Evolutionary conservation across 257 asterid genomes (phyloP).

Genomic region (Orobanche coerulescens): DNA sequence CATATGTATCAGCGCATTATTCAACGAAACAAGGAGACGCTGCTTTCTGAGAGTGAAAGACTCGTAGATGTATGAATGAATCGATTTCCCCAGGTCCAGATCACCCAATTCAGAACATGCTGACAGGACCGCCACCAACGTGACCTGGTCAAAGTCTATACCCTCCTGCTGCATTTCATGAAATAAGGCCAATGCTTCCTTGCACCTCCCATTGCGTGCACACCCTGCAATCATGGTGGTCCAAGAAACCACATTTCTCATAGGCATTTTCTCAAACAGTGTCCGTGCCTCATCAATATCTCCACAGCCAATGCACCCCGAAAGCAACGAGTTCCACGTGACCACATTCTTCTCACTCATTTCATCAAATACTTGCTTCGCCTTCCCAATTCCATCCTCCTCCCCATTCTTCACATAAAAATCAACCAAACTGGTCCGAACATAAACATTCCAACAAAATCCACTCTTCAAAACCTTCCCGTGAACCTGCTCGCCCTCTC

Average conservation of each 20-base stretch:
- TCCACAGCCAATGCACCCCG: conserved; percentile 43
- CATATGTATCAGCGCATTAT: conserved; percentile 73
- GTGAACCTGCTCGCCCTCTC: conserved; percentile 63
- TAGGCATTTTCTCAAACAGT: conserved; percentile 53
- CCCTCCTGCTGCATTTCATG: conserved; percentile 33
- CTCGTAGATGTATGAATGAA: conserved; percentile 42
- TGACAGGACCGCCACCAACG: conserved; percentile 54
- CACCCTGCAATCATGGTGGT: conserved; percentile 74
- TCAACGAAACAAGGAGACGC: conserved; percentile 34
- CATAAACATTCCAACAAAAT: conserved; percentile 46
- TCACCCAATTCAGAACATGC: conserved; percentile 76
- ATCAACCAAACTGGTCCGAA: conserved; percentile 60
- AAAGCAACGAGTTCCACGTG: conserved; percentile 70
- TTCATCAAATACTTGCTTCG: conserved; percentile 54
- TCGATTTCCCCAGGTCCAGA: conserved; percentile 54
- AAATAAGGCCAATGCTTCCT: conserved; percentile 49
- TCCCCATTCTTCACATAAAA: conserved; percentile 46
- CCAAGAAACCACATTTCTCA: conserved; percentile 71
- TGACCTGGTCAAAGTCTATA: conserved; percentile 63
- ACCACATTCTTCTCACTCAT: conserved; percentile 52
- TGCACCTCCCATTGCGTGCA: conserved; percentile 49
- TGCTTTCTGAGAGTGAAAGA: conserved; percentile 20
- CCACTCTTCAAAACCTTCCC: conserved; percentile 53
- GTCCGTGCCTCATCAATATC: conserved; percentile 39
- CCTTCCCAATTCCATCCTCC: conserved; percentile 31